Evolutionary conservation across 345 rosid genomes (phyloP), one percentile per base, ranked within the genome.

Genomic region (Ceriops decandra): DNA sequence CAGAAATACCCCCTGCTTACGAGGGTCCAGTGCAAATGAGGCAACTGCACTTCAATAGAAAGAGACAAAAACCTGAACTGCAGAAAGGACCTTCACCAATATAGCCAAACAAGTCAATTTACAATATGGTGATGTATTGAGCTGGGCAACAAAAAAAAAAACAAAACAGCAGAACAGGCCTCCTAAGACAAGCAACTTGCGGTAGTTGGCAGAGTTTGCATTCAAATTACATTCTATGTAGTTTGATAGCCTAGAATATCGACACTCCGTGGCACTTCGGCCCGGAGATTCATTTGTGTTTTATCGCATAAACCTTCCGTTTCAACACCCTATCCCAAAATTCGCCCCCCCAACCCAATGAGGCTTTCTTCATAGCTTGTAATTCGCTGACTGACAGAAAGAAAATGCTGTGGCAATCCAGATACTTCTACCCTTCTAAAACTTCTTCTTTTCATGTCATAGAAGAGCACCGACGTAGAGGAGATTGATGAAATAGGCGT

Each of bases 341-440:
- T 22, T 54, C 58, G 27, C 24, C 4, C 58, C 26, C 15, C 58
- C 3, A 54, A 13, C 24, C 4, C 27, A 28, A 54, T 3, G 58
- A n/a, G 22, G 58, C 27, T 54, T 54, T 54, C 58, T 54, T 54
- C 58, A 26, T n/a, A 54, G 58, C 58, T 54, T 21, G 30, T 54
- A 26, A 54, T 54, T 28, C 58, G 58, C 15, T 54, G 24, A 22
- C 58, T 26, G 16, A 13, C 9, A 0, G 58, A 8, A 54, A 54
- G 5, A 20, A 54, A n/a, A 5, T 54, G 58, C 28, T 54, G 28
- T 22, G 58, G 58, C 58, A 54, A 54, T n/a, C 27, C 58, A 22
- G 27, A 2, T 21, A 54, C 27, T 26, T 54, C 58, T 22, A 22
- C 58, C 28, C 27, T 54, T 22, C 58, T 54, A 22, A 54, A 54